Evolutionary conservation across 2,329 filamentous ascomycete genomes (phyloP).

Genomic region (Cercospora sp.): DNA sequence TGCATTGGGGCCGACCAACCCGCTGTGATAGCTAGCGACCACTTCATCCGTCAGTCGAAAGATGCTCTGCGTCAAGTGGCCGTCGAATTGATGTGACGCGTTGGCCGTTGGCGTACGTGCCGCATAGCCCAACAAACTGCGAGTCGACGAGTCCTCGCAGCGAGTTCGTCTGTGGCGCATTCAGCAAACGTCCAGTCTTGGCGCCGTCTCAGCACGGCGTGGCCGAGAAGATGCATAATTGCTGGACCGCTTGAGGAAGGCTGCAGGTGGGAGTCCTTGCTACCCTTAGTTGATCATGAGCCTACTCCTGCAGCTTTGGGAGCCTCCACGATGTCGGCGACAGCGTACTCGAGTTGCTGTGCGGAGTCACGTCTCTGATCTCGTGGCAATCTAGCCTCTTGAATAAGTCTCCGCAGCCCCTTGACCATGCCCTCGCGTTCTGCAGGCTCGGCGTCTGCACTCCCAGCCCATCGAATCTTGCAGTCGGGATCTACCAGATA

Average conservation of each 20-base stretch:
- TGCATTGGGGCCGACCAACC: background rate
- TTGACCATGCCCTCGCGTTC: constrained; percentile 68
- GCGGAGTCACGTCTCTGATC: constrained; percentile 18
- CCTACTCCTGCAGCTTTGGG: background rate
- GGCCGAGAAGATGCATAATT: background rate
- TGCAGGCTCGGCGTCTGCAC: constrained; percentile 64
- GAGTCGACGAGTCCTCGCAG: background rate
- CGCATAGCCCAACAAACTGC: background rate
- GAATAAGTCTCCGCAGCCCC: constrained; percentile 62
- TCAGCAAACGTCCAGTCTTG: background rate
- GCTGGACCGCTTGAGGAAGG: background rate
- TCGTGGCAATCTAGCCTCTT: constrained; percentile 47
- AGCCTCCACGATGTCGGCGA: constrained; percentile 17
- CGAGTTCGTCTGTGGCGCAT: background rate
- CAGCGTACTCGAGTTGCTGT: constrained; percentile 22
- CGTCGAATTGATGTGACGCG: background rate
- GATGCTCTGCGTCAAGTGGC: background rate
- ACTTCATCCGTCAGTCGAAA: background rate
- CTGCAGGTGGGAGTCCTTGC: background rate
- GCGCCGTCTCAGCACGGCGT: background rate
- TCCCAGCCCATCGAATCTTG: constrained; percentile 91
- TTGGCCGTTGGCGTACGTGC: background rate
- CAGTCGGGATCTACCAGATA: constrained; percentile 87
- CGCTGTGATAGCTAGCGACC: background rate
- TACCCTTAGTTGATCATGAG: background rate